phyloP scores from a whole-genome alignment of 768 basidiomycete genomes.

The Brasilioporus rufonigricans region DNA sequence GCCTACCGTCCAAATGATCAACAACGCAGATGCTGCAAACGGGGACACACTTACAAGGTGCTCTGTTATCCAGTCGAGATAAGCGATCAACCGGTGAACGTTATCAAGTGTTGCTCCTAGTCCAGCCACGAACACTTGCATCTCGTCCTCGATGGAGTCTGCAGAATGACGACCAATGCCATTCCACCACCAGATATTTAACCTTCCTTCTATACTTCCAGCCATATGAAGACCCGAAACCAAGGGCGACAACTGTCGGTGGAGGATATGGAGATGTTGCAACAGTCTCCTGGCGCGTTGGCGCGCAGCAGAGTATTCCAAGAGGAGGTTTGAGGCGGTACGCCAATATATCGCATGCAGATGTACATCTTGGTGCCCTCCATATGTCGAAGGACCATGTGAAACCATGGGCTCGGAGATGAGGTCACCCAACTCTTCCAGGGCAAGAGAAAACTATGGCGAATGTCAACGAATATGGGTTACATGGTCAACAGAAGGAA shows the following conservation, averaged over 20 bases:
- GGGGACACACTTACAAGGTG: conserved; percentile 18
- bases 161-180: not conserved
- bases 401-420: conserved; percentile 3
- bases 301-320: conserved; percentile 32
- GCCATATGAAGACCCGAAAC: not conserved
- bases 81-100: conserved; percentile 18
- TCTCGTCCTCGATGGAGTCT: conserved; percentile 5
- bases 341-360: conserved; percentile 29
- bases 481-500: not conserved
- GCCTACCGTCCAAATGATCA: conserved; percentile 17
- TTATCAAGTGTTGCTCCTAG: conserved; percentile 23
- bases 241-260: conserved; percentile 9
- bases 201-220: not conserved
- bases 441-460: conserved; percentile 26
- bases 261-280: conserved; percentile 16
- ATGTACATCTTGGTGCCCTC: conserved; percentile 8
- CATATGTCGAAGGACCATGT: not conserved
- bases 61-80: conserved; percentile 30
- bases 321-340: conserved; percentile 30
- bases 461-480: not conserved
- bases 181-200: conserved; percentile 8
- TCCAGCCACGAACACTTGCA: conserved; percentile 15
- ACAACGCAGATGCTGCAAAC: not conserved
- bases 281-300: conserved; percentile 17
- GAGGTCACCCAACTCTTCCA: conserved; percentile 28